A percentile compares a stretch with the other conserved stretches of the same genome.
These are phyloP conservation scores for Hypoxylon sp. DNA, from an alignment of 2,329 filamentous ascomycete species.

Conservation along the genomic window DNA sequence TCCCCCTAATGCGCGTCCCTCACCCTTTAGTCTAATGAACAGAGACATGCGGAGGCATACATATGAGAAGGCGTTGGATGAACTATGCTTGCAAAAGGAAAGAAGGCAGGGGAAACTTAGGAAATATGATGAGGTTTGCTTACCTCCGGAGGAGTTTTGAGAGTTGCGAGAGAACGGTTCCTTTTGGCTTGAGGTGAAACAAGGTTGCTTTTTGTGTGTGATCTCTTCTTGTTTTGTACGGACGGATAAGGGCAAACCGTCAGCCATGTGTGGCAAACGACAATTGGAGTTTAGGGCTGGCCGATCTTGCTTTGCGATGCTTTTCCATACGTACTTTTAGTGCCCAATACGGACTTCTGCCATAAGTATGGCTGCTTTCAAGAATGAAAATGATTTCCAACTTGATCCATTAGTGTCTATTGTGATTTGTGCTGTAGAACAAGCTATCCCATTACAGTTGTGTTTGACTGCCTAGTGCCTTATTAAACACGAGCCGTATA, in stretches of 20 bases:
- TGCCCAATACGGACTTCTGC: conserved; percentile 28
- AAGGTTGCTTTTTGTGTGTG: conserved; percentile 10
- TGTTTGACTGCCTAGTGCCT: not conserved
- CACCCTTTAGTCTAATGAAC: conserved; percentile 14
- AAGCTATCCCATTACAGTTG: not conserved
- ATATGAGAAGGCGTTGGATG: conserved; percentile 40
- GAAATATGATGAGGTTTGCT: conserved; percentile 32
- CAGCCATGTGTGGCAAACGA: conserved; percentile 22
- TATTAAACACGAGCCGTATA: not conserved
- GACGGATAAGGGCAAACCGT: conserved; percentile 18
- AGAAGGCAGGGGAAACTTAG: conserved; percentile 18
- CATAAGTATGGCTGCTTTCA: conserved; percentile 16
- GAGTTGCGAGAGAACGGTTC: conserved; percentile 19
- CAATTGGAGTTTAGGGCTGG: conserved; percentile 31
- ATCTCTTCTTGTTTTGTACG: conserved; percentile 22
- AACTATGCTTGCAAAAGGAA: conserved; percentile 20
- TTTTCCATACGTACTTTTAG: conserved; percentile 27
- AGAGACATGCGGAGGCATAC: conserved; percentile 21
- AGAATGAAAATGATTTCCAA: not conserved
- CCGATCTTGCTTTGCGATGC: conserved; percentile 7
- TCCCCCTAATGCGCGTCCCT: conserved; percentile 5
- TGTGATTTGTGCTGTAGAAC: conserved; percentile 6
- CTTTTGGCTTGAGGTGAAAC: conserved; percentile 11
- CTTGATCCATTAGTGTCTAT: not conserved
- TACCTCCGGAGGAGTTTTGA: conserved; percentile 38